Base-by-base conservation (phyloP, 805 yeast genomes). In the Blastobotrys attinorum region DNA sequence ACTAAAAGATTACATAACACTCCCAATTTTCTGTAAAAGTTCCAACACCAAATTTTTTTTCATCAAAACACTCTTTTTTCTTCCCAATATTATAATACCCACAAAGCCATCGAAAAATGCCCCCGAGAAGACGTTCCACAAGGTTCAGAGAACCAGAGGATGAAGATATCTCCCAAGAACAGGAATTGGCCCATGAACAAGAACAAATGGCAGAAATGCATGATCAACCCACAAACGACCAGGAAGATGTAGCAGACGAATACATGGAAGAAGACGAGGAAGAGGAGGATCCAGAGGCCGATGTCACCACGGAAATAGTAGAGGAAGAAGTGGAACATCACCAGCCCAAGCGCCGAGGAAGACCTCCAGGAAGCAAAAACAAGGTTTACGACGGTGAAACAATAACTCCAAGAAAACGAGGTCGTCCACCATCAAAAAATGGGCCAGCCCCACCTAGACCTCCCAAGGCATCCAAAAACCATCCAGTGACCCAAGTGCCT, bases 361-460 rank as follows among this genome's bases (percentile, higher is more conserved):
- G 63, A n/a, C 63, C 63, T 1, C 63, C 64, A n/a, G 61, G 62
- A 23, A 47, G 53, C 39, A 55, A 51, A 35, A 58, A 55, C 48
- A 57, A 51, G 47, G 18, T 20, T 25, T 37, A 35, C 47, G n/a
- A 39, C 23, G 37, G 13, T 3, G 23, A 15, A 8, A n/a, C 15
- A 4, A 20, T 16, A 39, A 38, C 42, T 5, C 42, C 27, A 39
- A 31, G 17, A 43, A 33, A 31, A 13, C 37, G 40, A 8, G 43
- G 37, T 10, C 34, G 39, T 4, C 39, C 31, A 18, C 29, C 21
- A 21, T 37, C 31, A 13, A 50, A 37, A 4, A 45, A 37, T 20
- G 47, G 29, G 20, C 32, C 40, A 5, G 39, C 11, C 22, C 22
- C 25, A 2, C 38, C 39, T n/a, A 5, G 16, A 5, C 21, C 42